Evolutionary conservation across 106 monocot species (phyloP).

Genomic region (Dendrobium chrysotoxum): DNA sequence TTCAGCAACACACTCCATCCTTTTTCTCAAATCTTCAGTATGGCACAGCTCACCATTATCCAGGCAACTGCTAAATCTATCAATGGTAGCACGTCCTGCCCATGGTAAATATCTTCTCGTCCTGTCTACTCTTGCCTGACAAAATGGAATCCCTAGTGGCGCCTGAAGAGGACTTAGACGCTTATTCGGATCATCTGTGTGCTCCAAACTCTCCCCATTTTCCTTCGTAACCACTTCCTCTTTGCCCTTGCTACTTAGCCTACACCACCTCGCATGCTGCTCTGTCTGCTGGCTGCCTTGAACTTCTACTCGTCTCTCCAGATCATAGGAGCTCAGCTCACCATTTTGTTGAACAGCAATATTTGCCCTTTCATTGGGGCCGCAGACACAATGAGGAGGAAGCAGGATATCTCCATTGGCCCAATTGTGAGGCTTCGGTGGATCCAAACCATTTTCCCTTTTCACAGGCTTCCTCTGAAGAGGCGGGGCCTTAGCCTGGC

Average conservation of each 20-base stretch:
- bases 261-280: constrained; percentile 11
- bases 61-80: constrained; percentile 25
- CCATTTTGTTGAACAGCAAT: constrained; percentile 23
- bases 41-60: constrained; percentile 41
- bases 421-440: constrained; percentile 8
- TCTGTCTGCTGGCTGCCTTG: constrained; percentile 19
- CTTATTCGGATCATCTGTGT: constrained; percentile 6
- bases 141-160: constrained; percentile 84
- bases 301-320: constrained; percentile 30
- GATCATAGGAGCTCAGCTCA: constrained; percentile 26
- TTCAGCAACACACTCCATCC: constrained; percentile 67
- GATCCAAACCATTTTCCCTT: constrained; percentile 5
- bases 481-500: constrained; percentile 27
- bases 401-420: constrained; percentile 47
- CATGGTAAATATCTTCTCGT: constrained; percentile 18
- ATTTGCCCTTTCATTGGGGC: constrained; percentile 45
- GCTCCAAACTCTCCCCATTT: constrained; percentile 13
- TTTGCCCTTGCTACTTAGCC: constrained; percentile 13
- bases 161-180: constrained; percentile 38
- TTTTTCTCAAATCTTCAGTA: constrained; percentile 57
- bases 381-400: constrained; percentile 28
- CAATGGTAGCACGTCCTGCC: constrained; percentile 9
- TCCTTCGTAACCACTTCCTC: constrained; percentile 8
- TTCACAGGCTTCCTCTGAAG: background rate
- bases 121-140: constrained; percentile 57